Evolutionary conservation across 805 yeast species (phyloP).

Genomic region (Sugiyamaella valdiviana): DNA sequence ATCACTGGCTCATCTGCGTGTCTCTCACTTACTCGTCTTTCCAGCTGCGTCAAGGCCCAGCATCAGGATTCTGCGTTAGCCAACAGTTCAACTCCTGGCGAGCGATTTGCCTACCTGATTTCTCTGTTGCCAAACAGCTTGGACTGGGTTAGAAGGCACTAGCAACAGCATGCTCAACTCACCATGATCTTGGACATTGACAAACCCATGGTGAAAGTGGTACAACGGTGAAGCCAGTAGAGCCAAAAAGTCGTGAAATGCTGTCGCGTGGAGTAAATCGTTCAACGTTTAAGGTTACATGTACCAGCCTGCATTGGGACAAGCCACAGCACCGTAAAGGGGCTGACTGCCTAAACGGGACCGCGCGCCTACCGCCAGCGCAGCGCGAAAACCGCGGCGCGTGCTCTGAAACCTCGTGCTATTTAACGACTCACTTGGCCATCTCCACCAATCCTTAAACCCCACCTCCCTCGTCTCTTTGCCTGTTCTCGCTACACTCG

Average conservation of each 20-base stretch:
- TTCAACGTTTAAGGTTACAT: background rate
- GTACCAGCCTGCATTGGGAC: background rate
- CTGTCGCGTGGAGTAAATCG: conserved; percentile 4
- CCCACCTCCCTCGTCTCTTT: too few species aligned
- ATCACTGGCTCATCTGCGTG: background rate
- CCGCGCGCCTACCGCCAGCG: too few species aligned
- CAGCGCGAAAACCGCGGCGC: too few species aligned
- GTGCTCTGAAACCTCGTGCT: too few species aligned
- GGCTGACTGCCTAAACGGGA: background rate
- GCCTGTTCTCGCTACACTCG: too few species aligned
- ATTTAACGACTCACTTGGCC: too few species aligned
- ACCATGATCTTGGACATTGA: conserved; percentile 27
- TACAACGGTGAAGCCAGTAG: too few species aligned
- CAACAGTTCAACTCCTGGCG: background rate
- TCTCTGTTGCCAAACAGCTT: conserved; percentile 50
- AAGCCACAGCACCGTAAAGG: background rate
- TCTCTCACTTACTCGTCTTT: conserved; percentile 46
- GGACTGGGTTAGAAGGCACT: conserved; percentile 18
- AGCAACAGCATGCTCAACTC: conserved; percentile 2
- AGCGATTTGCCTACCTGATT: conserved; percentile 33
- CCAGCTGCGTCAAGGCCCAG: conserved; percentile 92
- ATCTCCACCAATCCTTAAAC: too few species aligned
- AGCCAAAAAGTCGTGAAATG: background rate
- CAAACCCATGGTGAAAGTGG: conserved; percentile 22
- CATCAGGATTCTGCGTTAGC: conserved; percentile 58